Base-by-base conservation (phyloP, 2,329 filamentous ascomycete species). In the Stachybotrys elegans region DNA sequence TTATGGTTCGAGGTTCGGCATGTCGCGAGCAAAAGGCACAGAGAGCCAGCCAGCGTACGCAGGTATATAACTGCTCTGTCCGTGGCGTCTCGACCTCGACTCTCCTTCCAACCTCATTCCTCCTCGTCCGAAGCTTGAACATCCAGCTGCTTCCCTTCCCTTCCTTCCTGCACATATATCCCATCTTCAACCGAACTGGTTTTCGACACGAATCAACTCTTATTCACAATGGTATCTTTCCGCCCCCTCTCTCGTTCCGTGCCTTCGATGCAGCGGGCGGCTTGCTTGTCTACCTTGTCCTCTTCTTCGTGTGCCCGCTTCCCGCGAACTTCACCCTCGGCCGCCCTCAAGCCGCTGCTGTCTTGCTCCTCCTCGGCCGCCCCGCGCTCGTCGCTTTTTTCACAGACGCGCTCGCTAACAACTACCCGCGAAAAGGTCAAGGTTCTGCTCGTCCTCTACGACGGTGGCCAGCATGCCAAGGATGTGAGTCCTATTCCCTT, bases 371-470 rank as follows among this genome's bases (percentile, higher is more conserved):
- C 69, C 44, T 48, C 37, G 40, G 47, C 34, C 41, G 48, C 40
- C 49, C 50, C 50, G 76, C 25, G 42, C 35, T 48, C 35, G 35
- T 45, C 21, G 31, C 31, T 34, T 7, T 17, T 17, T 34, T 34
- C 14, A 14, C n/a, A 14, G 54, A 74, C 74, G 57, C 79, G 80
- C 72, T 79, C 69, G 69, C 73, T 77, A 62, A 76, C 73, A 58
- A 67, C 67, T 50, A 51, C 54, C 47, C 57, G 56, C 55, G 56
- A 60, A 62, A 57, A 96, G 90, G 91, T 91, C 75, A 96, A 96
- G 77, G 88, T 96, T 72, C 84, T 96, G 66, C 78, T 91, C 64
- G 88, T 95, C 59, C 81, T 95, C 58, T 96, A 96, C 78, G 91
- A 96, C 72, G 91, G 90, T 67, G 79, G 82, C 66, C 75, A 89